Evolutionary conservation across 2,329 filamentous ascomycete genomes (phyloP), one percentile per base, ranked within the genome.

Genomic region (Ilyonectria mors-panacis): DNA sequence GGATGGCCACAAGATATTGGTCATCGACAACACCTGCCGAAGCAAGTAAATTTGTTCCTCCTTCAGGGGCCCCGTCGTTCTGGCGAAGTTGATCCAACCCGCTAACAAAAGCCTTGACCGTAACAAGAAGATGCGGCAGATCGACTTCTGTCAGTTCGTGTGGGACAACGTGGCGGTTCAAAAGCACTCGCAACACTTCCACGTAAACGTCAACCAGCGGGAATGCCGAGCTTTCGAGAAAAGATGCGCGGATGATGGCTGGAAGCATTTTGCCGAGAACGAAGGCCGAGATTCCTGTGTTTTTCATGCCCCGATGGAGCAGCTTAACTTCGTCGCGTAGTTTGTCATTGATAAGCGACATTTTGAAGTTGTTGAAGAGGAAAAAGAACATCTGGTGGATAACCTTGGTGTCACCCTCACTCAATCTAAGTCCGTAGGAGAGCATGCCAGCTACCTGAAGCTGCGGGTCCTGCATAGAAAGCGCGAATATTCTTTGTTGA

Each of bases 331-430:
- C 85, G 6, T 85, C 81, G 6, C 73, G 74, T n/a, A 89, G 79
- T 57, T 81, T 83, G 63, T 84, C 80, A 63, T 85, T 85, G 48
- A 83, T 82, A 3, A 90, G 75, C 0, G 87, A 85, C 59, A 85
- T 78, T 73, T 88, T 89, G 75, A 88, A 88, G 75, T 86, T 88
- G 70, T 87, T 87, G 73, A 85, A 86, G 2, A 90, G 80, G 64
- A 88, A 87, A 75, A 86, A 86, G 73, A 90, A 90, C 4, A 90
- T 81, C 59, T 85, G 83, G 19, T 85, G 81, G 6, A 78, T 77
- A 4, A 84, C 85, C 33, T 81, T 82, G 2, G 77, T 72, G 60
- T 89, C 87, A 2, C 83, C 85, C 66, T 90, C 88, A 44, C 81
- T 80, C 17, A 90, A 77, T 45, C 85, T 84, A 35, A 89, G 78